Conservation (phyloP, 73 alveolate genomes). For the Paramecium biaurelia region DNA sequence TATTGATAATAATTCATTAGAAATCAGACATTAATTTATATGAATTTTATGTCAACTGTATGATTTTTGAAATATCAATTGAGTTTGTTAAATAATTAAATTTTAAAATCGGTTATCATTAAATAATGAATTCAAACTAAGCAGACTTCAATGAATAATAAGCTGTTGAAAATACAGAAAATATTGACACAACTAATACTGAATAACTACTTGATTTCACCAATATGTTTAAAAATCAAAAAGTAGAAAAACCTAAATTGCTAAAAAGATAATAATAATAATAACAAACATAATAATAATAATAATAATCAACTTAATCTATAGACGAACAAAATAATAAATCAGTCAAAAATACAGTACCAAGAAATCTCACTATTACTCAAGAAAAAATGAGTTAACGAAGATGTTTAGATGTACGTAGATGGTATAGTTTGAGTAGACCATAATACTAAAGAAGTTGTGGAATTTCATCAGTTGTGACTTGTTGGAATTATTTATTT, state of each 20-base stretch:
- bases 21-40: too few species aligned
- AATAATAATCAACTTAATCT: neutral
- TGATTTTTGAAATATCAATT: neutral
- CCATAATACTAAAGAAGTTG: slow-evolving; percentile 83
- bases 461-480: slow-evolving; percentile 76
- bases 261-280: neutral
- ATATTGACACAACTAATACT: neutral
- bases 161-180: slow-evolving; percentile 34
- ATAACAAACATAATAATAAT: neutral
- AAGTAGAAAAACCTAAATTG: neutral
- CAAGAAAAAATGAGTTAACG: slow-evolving; percentile 74
- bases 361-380: slow-evolving; percentile 70
- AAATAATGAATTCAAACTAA: slow-evolving; percentile 21
- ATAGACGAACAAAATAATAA: neutral
- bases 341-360: slow-evolving; percentile 62
- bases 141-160: neutral
- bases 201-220: slow-evolving; percentile 36
- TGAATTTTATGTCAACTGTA: too few species aligned
- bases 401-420: slow-evolving; percentile 74
- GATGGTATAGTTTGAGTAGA: slow-evolving; percentile 86
- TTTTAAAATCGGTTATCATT: neutral
- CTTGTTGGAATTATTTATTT: neutral
- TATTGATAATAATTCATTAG: too few species aligned
- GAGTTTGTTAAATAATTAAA: neutral
- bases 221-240: slow-evolving; percentile 37